Evolutionary conservation across 768 basidiomycete species (phyloP).

Genomic region (Amanita pallidorosea): DNA sequence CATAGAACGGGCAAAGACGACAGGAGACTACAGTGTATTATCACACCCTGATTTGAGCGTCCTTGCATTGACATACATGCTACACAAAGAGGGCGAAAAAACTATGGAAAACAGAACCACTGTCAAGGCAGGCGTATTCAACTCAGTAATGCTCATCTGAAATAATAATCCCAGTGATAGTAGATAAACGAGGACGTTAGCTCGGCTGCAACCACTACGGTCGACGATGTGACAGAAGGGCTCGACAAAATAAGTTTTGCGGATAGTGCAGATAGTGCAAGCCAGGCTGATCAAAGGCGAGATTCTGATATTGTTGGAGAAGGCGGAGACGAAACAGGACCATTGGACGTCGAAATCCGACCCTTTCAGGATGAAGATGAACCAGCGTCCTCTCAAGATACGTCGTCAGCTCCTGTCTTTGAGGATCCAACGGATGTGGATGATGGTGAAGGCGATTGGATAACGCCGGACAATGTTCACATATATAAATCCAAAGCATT

Average conservation of each 20-base stretch:
- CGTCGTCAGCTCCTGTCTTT: constrained; percentile 34
- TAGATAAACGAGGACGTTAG: constrained; percentile 6
- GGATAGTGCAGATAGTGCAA: neutral
- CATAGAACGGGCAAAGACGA: constrained; percentile 86
- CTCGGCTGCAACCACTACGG: neutral
- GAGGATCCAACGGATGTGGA: constrained; percentile 73
- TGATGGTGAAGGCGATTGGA: constrained; percentile 92
- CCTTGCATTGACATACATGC: constrained; percentile 75
- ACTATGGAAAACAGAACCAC: constrained; percentile 15
- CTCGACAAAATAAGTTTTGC: neutral
- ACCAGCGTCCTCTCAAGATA: constrained; percentile 10
- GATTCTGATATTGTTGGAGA: neutral
- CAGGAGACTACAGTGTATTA: constrained; percentile 89
- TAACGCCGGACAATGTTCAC: constrained; percentile 81
- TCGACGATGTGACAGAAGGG: constrained; percentile 1
- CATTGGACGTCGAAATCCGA: constrained; percentile 35
- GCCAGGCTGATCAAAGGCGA: neutral
- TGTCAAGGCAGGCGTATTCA: constrained; percentile 15
- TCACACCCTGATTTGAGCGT: constrained; percentile 88
- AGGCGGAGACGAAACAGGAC: constrained; percentile 16
- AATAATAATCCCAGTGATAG: constrained; percentile 1
- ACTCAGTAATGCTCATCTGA: neutral
- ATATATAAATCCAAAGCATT: constrained; percentile 83
- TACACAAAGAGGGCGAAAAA: constrained; percentile 49
- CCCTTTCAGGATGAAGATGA: constrained; percentile 18